Percentiles rank a stretch among this genome's conserved stretches.
Conservation (phyloP, 139 green algal species). For the Chlamydomonas schloesseri region DNA sequence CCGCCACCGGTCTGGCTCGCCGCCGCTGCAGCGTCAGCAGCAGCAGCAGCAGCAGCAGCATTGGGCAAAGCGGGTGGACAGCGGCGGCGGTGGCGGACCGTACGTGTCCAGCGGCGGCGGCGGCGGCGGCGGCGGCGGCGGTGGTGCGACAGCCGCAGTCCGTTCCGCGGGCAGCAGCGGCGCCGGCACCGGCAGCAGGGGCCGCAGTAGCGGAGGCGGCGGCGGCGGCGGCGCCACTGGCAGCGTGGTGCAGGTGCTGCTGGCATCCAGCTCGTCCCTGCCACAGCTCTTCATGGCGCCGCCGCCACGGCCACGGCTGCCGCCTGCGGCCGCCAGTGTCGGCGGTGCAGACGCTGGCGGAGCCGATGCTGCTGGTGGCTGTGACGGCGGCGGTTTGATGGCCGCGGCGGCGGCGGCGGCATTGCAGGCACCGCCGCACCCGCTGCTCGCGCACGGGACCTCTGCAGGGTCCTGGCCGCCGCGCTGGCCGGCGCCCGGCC, state of each 20-base stretch:
- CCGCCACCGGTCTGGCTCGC: too few relatives aligned
- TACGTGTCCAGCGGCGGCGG: too few relatives aligned
- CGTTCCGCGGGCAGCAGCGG: background rate
- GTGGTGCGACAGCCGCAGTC: background rate
- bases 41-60: too few relatives aligned
- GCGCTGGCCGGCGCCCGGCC: background rate
- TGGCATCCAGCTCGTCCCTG: conserved; percentile 18
- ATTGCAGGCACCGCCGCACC: background rate
- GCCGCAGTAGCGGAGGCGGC: too few relatives aligned
- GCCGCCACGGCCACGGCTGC: background rate
- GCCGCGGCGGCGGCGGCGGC: too few relatives aligned
- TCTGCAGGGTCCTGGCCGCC: conserved; percentile 2
- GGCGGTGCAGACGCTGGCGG: background rate
- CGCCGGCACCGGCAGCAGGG: too few relatives aligned
- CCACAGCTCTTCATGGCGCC: background rate
- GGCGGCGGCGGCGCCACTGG: background rate
- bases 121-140: too few relatives aligned
- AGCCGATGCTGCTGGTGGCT: background rate
- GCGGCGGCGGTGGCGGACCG: too few relatives aligned
- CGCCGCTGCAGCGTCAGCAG: too few relatives aligned
- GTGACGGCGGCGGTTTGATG: too few relatives aligned
- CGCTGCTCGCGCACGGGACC: background rate
- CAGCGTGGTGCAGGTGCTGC: conserved; percentile 15
- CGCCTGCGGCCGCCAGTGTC: background rate
- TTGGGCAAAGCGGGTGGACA: too few relatives aligned